phyloP scores from a whole-genome alignment of 2,329 filamentous ascomycete genomes.

The Nannizzia gypsea region DNA sequence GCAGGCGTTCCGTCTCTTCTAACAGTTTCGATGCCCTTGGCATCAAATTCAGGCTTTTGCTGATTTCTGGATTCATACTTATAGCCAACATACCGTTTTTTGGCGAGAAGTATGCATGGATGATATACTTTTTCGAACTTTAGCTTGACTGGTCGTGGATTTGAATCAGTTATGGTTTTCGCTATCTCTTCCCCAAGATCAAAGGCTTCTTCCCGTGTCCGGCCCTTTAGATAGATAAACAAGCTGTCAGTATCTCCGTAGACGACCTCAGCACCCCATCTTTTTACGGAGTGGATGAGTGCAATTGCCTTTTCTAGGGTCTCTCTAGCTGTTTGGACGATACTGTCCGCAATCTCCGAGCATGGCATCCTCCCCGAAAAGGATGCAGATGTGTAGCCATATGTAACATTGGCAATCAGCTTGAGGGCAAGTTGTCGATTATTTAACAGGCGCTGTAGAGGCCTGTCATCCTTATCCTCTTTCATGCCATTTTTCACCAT shows the following conservation, averaged over 20 bases:
- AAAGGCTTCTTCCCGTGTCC: constrained; percentile 80
- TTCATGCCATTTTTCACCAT: constrained; percentile 99
- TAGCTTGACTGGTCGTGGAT: constrained; percentile 82
- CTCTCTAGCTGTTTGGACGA: constrained; percentile 90
- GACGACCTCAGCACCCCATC: constrained; percentile 91
- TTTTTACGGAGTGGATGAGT: constrained; percentile 72
- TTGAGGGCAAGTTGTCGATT: constrained; percentile 91
- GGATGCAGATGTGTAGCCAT: constrained; percentile 91
- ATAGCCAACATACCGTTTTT: constrained; percentile 97
- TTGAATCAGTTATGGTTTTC: constrained; percentile 72
- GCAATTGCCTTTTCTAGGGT: constrained; percentile 90
- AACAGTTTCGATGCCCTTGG: constrained; percentile 96
- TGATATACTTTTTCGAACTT: constrained; percentile 99
- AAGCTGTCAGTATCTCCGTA: constrained; percentile 96
- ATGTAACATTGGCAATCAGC: constrained; percentile 95
- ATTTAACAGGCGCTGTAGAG: constrained; percentile 75
- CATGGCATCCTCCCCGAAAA: constrained; percentile 98
- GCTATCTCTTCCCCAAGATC: constrained; percentile 87
- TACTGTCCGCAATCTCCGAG: constrained; percentile 93
- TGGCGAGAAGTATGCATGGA: constrained; percentile 83
- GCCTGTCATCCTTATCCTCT: constrained; percentile 74
- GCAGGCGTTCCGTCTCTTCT: constrained; percentile 88
- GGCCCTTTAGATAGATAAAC: constrained; percentile 79
- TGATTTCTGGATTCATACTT: constrained; percentile 79
- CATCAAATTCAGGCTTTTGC: constrained; percentile 76